These are phyloP conservation scores for Phytophthora idaei DNA, from an alignment of 352 stramenopile species.

Conservation along the genomic window DNA sequence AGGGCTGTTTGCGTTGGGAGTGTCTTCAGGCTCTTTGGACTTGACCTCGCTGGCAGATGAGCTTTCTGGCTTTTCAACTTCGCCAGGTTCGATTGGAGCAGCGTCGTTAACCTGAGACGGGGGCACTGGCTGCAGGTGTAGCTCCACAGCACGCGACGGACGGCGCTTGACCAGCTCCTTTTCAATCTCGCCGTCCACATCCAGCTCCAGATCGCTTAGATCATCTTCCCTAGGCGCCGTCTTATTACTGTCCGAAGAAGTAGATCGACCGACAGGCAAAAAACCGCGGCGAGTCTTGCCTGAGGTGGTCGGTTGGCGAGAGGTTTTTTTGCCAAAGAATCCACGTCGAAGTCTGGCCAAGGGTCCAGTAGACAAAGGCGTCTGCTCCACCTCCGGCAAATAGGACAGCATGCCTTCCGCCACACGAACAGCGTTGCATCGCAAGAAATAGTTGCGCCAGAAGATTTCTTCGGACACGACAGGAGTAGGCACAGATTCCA, in stretches of 20 bases:
- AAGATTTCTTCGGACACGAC: conserved; percentile 59
- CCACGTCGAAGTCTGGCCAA: conserved; percentile 62
- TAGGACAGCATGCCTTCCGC: conserved; percentile 48
- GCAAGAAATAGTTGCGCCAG: conserved; percentile 79
- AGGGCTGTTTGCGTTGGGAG: conserved; percentile 16
- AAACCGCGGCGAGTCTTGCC: conserved; percentile 44
- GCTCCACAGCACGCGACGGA: conserved; percentile 51
- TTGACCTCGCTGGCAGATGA: conserved; percentile 6
- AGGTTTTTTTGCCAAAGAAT: conserved; percentile 49
- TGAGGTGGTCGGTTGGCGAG: conserved; percentile 36
- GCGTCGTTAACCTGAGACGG: conserved; percentile 16
- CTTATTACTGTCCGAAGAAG: conserved; percentile 40
- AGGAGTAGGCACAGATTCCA: conserved; percentile 41
- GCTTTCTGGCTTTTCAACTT: conserved; percentile 24
- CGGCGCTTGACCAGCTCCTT: conserved; percentile 63
- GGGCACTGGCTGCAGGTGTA: conserved; percentile 14
- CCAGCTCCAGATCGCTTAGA: conserved; percentile 63
- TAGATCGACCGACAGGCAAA: conserved; percentile 30
- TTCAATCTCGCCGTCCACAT: conserved; percentile 78
- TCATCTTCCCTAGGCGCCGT: conserved; percentile 37
- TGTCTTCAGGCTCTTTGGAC: conserved; percentile 22
- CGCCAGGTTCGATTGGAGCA: conserved; percentile 5
- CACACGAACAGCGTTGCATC: conserved; percentile 61
- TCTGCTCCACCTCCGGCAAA: conserved; percentile 46
- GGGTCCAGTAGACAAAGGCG: conserved; percentile 21